Evolutionary conservation across 306 rosid species (phyloP).

Genomic region (Urtica urens): DNA sequence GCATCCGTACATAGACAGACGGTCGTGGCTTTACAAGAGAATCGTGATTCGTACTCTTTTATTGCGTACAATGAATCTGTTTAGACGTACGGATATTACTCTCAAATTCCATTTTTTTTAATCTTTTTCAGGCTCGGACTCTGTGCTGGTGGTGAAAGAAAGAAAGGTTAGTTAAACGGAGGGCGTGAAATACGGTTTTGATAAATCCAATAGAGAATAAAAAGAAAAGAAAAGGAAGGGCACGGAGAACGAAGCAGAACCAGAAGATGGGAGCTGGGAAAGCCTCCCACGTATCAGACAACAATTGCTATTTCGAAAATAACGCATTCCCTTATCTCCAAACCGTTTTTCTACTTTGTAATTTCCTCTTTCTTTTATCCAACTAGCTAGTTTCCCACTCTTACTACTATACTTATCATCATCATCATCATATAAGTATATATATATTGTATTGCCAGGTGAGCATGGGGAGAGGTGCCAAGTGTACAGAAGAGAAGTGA

Average conservation of each 20-base stretch:
- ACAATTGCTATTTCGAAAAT: conserved; percentile 20
- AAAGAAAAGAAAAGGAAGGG: background rate
- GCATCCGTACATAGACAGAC: too few species aligned
- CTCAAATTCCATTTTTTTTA: too few species aligned
- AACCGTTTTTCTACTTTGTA: conserved; percentile 38
- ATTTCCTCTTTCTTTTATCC: conserved; percentile 14
- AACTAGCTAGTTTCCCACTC: conserved; percentile 17
- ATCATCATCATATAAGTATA: too few species aligned
- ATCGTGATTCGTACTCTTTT: too few species aligned
- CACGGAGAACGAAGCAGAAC: background rate
- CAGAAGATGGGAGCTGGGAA: conserved; percentile 9
- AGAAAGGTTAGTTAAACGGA: too few species aligned
- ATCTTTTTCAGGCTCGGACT: too few species aligned
- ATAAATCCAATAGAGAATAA: too few species aligned
- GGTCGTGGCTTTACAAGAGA: too few species aligned
- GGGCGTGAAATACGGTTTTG: too few species aligned
- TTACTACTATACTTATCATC: background rate
- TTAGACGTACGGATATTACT: too few species aligned
- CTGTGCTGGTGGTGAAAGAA: too few species aligned
- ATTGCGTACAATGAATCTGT: too few species aligned
- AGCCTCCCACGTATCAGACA: conserved; percentile 26
- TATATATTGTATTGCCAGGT: conserved; percentile 27
- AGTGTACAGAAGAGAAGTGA: conserved; percentile 41
- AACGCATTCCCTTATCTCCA: conserved; percentile 39
- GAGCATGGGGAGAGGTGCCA: conserved; percentile 42